Percentiles rank a stretch among this genome's conserved stretches.
Conservation (phyloP, 108 stramenopile genomes). For the Heterococcus sp. region DNA sequence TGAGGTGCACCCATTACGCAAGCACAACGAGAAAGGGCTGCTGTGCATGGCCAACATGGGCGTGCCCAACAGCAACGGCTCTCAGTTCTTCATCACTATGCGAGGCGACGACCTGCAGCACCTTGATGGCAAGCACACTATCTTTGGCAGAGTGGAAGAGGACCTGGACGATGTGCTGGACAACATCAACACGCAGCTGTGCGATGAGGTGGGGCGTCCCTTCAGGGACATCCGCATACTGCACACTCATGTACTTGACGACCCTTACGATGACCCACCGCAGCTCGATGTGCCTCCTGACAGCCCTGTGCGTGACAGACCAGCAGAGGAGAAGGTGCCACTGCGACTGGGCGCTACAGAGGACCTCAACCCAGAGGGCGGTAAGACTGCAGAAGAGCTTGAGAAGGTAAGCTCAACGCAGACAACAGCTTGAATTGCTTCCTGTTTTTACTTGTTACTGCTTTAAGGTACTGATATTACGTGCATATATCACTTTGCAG, state of each 20-base stretch:
- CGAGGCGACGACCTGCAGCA: constrained; percentile 60
- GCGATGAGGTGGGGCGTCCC: constrained; percentile 85
- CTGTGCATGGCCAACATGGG: constrained; percentile 67
- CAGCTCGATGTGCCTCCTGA: constrained; percentile 24
- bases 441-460: neutral
- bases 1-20: constrained; percentile 43
- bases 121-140: constrained; percentile 61
- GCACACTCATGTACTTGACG: constrained; percentile 81
- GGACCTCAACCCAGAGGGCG: constrained; percentile 28
- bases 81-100: constrained; percentile 89
- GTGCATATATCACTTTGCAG: too few relatives aligned
- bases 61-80: constrained; percentile 64
- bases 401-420: too few relatives aligned
- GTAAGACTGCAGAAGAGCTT: constrained; percentile 45
- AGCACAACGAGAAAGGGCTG: constrained; percentile 48
- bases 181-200: constrained; percentile 74
- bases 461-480: neutral
- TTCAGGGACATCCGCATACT: constrained; percentile 89
- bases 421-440: neutral
- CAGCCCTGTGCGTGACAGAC: constrained; percentile 52
- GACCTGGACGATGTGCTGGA: constrained; percentile 76
- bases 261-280: constrained; percentile 75
- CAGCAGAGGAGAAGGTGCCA: constrained; percentile 74
- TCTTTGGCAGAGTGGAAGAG: constrained; percentile 82
- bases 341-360: constrained; percentile 53